phyloP scores from a whole-genome alignment of 257 asterid genomes.

The Verbena officinalis region DNA sequence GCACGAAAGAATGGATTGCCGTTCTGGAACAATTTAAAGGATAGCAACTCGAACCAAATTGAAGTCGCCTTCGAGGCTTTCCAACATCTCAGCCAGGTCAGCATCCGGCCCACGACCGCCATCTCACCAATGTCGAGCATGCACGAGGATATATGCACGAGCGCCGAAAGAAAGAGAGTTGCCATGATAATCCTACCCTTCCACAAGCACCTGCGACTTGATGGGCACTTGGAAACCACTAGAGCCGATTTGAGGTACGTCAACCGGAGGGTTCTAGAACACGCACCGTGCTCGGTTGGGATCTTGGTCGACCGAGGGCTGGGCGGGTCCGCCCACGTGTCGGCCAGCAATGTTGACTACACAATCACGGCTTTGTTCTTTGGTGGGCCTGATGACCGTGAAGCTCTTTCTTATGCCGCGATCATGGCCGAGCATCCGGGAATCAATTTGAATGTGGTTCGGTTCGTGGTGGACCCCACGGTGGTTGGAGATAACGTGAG shows the following conservation, averaged over 20 bases:
- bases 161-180: conserved; percentile 41
- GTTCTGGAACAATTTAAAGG: conserved; percentile 42
- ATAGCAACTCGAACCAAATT: conserved; percentile 39
- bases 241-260: conserved; percentile 42
- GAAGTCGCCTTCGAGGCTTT: conserved; percentile 58
- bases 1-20: conserved; percentile 59
- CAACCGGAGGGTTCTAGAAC: conserved; percentile 42
- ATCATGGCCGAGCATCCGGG: conserved; percentile 70
- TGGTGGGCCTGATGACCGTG: conserved; percentile 61
- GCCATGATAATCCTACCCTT: conserved; percentile 51
- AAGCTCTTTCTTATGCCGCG: conserved; percentile 58
- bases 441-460: conserved; percentile 38
- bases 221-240: conserved; percentile 53
- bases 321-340: conserved; percentile 51
- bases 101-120: conserved; percentile 54
- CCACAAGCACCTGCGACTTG: conserved; percentile 55
- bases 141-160: conserved; percentile 50
- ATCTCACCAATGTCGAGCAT: conserved; percentile 53
- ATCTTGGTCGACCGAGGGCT: conserved; percentile 58
- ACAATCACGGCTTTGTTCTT: conserved; percentile 47
- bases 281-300: conserved; percentile 54
- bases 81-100: conserved; percentile 49
- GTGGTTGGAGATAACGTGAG: conserved; percentile 30
- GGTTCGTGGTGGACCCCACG: conserved; percentile 38
- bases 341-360: conserved; percentile 54